Percentiles rank a stretch among this genome's conserved stretches.
These are phyloP conservation scores for Lipomyces lipofer DNA, from an alignment of 805 yeast genomes.

Conservation along the genomic window DNA sequence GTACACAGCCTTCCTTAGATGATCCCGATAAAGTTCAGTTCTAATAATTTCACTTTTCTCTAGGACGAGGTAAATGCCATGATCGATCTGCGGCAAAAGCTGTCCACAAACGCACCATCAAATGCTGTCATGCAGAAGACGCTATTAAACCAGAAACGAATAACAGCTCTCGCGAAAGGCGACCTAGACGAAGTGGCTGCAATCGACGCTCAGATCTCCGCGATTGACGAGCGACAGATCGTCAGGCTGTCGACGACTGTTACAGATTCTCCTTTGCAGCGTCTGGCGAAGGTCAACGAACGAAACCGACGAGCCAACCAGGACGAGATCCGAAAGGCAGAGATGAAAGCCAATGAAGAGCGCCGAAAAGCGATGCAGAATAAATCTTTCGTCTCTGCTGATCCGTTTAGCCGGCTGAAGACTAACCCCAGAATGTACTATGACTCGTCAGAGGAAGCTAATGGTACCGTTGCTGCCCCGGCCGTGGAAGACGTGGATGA, in stretches of 20 bases:
- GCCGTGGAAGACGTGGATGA: slow-evolving; percentile 57
- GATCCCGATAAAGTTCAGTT: too few species aligned
- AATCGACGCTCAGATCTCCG: slow-evolving; percentile 39
- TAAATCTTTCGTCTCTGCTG: slow-evolving; percentile 42
- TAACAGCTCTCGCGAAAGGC: slow-evolving; percentile 61
- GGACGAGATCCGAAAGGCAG: slow-evolving; percentile 76
- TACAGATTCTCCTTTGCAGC: slow-evolving; percentile 35
- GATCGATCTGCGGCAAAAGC: slow-evolving; percentile 68
- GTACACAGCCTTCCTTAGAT: slow-evolving; percentile 33
- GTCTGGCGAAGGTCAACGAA: slow-evolving; percentile 72
- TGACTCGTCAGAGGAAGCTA: slow-evolving; percentile 48
- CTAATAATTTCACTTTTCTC: background rate
- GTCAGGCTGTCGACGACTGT: slow-evolving; percentile 3
- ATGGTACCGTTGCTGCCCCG: slow-evolving; percentile 48
- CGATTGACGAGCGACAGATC: slow-evolving; percentile 31
- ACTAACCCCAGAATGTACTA: slow-evolving; percentile 86
- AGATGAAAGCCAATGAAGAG: slow-evolving; percentile 59
- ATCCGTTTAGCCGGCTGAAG: slow-evolving; percentile 88
- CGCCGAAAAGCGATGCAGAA: slow-evolving; percentile 41
- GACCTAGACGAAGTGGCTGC: slow-evolving; percentile 38
- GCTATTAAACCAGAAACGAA: slow-evolving; percentile 67
- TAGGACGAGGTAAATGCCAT: slow-evolving; percentile 66
- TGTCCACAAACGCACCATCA: slow-evolving; percentile 61
- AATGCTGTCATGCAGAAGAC: slow-evolving; percentile 78
- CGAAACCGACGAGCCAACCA: slow-evolving; percentile 83